Evolutionary conservation across 164 flowering plant species (phyloP), one percentile per base, ranked within the genome.

Genomic region (Pachysandra terminalis): DNA sequence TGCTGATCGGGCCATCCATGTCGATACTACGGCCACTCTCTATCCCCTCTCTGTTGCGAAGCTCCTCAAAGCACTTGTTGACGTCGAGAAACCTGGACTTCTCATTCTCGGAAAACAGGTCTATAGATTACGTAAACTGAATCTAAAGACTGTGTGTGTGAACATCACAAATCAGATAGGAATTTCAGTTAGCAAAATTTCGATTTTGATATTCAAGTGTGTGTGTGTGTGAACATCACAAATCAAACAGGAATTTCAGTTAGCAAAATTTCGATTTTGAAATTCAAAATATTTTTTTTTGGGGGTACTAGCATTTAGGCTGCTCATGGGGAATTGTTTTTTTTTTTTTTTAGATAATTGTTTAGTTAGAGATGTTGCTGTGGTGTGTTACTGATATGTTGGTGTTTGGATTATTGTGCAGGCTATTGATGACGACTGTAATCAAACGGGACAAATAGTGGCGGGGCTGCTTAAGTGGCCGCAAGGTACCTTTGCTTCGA

Each of bases 381-480:
- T 56, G 19, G 45, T 68, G 17, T 55, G 12, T 23, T 52, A 9
- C 12, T 27, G 22, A 14, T 54, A 45, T 32, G 16, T 41, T 27
- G 23, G 27, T 68, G 32, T 62, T 37, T 26, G 24, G 56, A 14
- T 70, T 64, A 16, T 59, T 81, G 23, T 79, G 78, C 70, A 94
- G 98, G 97, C 98, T 12, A 94, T 94, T 78, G 97, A 94, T 80
- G 97, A 91, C 82, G 98, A 94, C 68, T 94, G 96, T 80, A 90
- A 94, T 82, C 97, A 90, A 75, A 94, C 97, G 0, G 96, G 97
- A 66, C 98, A 94, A 72, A 91, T 94, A 97, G 81, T 89, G 51
- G 96, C 98, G 23, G 98, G 98, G 61, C 73, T 90, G 73, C 93
- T 92, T 17, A 79, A 82, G 27, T 94, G 98, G 98, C 97, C 98